Evolutionary conservation across 2,329 filamentous ascomycete species (phyloP).

Genomic region (Diaporthe destruens): DNA sequence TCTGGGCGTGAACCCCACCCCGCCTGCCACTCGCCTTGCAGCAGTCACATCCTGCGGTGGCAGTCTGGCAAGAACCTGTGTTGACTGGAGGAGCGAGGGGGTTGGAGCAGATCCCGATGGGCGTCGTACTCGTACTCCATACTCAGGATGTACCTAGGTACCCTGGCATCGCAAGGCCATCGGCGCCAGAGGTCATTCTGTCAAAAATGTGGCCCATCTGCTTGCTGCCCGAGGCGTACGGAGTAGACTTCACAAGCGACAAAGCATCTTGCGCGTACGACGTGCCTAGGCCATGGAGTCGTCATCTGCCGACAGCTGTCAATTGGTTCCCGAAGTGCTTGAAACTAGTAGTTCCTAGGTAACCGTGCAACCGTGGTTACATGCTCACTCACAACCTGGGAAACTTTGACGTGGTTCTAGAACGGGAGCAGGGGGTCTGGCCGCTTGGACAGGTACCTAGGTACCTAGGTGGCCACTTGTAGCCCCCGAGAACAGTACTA

Average conservation of each 20-base stretch:
- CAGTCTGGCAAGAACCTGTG: too few relatives aligned
- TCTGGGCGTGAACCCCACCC: constrained; percentile 1
- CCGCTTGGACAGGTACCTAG: too few relatives aligned
- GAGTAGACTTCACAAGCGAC: constrained; percentile 11
- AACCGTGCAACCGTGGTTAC: neutral
- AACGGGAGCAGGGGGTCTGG: neutral
- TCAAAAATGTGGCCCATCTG: neutral
- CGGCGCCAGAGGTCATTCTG: neutral
- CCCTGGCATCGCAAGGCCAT: neutral
- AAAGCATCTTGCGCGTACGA: neutral
- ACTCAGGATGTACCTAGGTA: too few relatives aligned
- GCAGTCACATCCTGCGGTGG: neutral
- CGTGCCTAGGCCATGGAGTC: neutral
- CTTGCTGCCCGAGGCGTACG: neutral
- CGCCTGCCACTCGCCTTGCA: constrained; percentile 6
- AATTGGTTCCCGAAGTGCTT: constrained; percentile 3
- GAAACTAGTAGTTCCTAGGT: too few relatives aligned
- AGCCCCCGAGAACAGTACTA: too few relatives aligned
- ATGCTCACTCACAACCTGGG: neutral
- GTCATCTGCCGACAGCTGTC: constrained; percentile 11
- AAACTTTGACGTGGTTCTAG: constrained; percentile 6
- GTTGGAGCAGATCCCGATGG: neutral
- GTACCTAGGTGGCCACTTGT: too few relatives aligned
- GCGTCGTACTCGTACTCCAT: neutral
- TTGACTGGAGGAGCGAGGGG: neutral